Evolutionary conservation across 768 basidiomycete species (phyloP), one percentile per base, ranked within the genome.

Genomic region (Boletus subcaerulescens): DNA sequence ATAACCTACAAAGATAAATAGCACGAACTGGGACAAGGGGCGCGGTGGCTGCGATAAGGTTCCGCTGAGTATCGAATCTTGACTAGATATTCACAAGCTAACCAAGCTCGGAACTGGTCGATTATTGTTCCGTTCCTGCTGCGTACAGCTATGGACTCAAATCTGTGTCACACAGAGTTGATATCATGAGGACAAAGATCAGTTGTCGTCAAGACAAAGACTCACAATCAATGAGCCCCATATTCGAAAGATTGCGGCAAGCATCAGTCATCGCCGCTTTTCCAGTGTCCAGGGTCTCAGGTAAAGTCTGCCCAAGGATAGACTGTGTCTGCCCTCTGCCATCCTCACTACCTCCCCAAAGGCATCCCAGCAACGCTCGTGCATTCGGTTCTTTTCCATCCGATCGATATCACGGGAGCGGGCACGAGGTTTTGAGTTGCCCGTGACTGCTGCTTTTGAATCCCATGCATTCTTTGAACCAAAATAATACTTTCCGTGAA

Each of bases 281-380:
- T 59, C 65, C 22, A 50, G 13, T 13, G 55, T 56, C 69, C 71
- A 71, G 0, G 61, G 65, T 53, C 62, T 62, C 56, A 72, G 33
- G 22, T 52, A 36, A 46, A 80, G 65, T 62, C 80, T 77, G 36
- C 84, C 85, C 50, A 86, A 67, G 5, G 71, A 76, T 46, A 87
- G 49, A 18, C 67, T 64, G 45, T 79, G 74, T 60, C 77, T 74
- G 13, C 77, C 82, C 64, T 87, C 86, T 20, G 83, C 84, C 77
- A 87, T 76, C 52, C 71, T 74, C 39, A 84, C 73, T 1, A 80
- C 77, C 61, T 85, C 79, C 22, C 78, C 76, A 2, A 87, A 62
- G 29, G 79, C 75, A 32, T 74, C 73, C 75, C 77, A 79, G 4
- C 73, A 75, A 22, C 66, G 69, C 14, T 70, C 70, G 17, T 74